Base-by-base conservation (phyloP, 2,329 filamentous ascomycete genomes). In the Sarocladium strictum region DNA sequence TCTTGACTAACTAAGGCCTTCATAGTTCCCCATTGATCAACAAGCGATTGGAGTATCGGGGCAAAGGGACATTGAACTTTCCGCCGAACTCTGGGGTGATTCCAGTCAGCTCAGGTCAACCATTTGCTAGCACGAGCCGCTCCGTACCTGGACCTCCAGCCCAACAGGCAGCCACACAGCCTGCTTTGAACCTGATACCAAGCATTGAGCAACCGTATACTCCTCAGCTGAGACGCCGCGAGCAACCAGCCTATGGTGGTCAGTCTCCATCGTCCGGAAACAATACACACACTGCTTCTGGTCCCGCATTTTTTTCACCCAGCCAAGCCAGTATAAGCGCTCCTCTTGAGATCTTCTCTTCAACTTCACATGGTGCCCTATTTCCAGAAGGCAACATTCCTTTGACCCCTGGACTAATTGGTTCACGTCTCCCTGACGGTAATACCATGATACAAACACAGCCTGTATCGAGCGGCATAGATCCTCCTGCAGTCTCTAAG, bases 11-110 rank as follows among this genome's bases (percentile, higher is more conserved):
- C 47, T 6, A 9, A 27, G 3, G 14, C 23, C 10, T 14, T 19
- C n/a, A 35, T 35, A 51, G 47, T 23, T 6, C 47, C 10, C 47
- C 47, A 7, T 5, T 51, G 27, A 24, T 51, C 14, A 51, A 51
- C 29, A 51, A 51, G 24, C 33, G 47, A 17, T 15, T 51, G n/a
- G 47, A 51, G 17, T 51, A 51, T 15, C 26, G 26, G 19, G 47
- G 47, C 3, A 3, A 10, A 23, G 23, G 7, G 29, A 21, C 26
- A 12, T 35, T 51, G 17, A 21, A 14, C 17, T 33, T 51, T n/a
- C 47, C 47, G 4, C 17, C 9, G 12, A 23, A 29, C 12, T 51
- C n/a, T 3, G 19, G n/a, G 27, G 26, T n/a, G 14, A 15, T 14
- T 17, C 23, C 43, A 27, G 19, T 21, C 21, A 15, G 43, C 24